Conservation (phyloP, 83 land plant species). For the Diphasiastrum complanatum region DNA sequence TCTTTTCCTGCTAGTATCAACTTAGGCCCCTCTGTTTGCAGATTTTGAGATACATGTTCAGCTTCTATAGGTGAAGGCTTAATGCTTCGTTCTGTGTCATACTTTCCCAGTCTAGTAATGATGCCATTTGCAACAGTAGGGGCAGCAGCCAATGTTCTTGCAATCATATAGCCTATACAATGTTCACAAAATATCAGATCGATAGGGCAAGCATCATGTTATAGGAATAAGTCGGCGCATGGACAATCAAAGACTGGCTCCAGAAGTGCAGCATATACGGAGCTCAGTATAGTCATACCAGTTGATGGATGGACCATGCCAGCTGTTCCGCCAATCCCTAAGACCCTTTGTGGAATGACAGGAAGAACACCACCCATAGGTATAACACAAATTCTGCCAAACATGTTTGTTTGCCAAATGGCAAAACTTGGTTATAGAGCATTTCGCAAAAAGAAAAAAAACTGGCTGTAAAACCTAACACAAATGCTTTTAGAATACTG, state of each 20-base stretch:
- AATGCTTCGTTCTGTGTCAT: neutral
- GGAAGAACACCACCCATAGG: constrained; percentile 99
- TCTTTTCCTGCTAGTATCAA: constrained; percentile 27
- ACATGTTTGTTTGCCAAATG: neutral
- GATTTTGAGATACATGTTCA: neutral
- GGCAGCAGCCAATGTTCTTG: constrained; percentile 88
- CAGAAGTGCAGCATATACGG: neutral
- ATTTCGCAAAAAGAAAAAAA: no score
- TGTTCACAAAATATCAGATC: neutral
- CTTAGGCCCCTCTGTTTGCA: neutral
- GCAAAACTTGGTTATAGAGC: neutral
- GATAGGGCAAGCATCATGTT: neutral
- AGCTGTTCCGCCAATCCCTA: constrained; percentile 93
- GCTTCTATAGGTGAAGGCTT: neutral
- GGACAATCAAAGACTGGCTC: neutral
- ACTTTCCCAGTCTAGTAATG: constrained; percentile 47
- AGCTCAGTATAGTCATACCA: constrained; percentile 9
- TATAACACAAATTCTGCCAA: constrained; percentile 49
- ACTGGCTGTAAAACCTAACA: no score
- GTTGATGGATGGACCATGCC: constrained; percentile 97
- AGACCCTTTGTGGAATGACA: constrained; percentile 81
- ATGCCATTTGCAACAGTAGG: constrained; percentile 75
- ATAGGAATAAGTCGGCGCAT: neutral
- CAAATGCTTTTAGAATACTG: no score
- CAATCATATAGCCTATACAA: constrained; percentile 85